phyloP scores from a whole-genome alignment of 768 basidiomycete species.

The Brasilioporus rufonigricans region DNA sequence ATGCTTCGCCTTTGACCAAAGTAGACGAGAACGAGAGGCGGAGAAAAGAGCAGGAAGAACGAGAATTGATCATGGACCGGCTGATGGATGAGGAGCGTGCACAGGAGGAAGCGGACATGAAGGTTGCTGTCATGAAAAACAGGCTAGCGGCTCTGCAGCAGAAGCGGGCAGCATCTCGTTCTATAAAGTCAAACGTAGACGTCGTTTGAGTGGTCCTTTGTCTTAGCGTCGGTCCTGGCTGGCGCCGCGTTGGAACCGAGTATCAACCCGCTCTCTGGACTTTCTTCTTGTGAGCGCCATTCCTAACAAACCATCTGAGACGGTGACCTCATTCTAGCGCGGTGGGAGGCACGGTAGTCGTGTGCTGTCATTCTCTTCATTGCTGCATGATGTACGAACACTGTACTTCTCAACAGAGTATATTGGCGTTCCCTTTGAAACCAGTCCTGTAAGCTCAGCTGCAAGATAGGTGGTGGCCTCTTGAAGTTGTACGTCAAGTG shows the following conservation, averaged over 20 bases:
- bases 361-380: not conserved
- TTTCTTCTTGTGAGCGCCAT: not conserved
- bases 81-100: slow-evolving; percentile 80
- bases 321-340: not conserved
- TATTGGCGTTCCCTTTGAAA: not conserved
- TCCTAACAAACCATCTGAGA: not conserved
- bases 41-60: slow-evolving; percentile 65
- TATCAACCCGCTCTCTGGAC: not conserved
- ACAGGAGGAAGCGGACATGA: slow-evolving; percentile 86
- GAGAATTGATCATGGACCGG: slow-evolving; percentile 83
- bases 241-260: not conserved
- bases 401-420: no score
- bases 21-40: slow-evolving; percentile 39
- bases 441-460: not conserved
- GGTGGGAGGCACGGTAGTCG: not conserved
- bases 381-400: not conserved
- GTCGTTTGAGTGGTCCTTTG: slow-evolving; percentile 7
- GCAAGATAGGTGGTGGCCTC: not conserved
- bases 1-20: slow-evolving; percentile 13
- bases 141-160: slow-evolving; percentile 58
- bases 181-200: slow-evolving; percentile 18
- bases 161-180: slow-evolving; percentile 39
- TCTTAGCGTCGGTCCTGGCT: not conserved
- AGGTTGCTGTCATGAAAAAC: slow-evolving; percentile 62
- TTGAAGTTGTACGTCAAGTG: not conserved